These are phyloP conservation scores for Leccinum rimulosum DNA, from an alignment of 768 basidiomycete genomes.

Conservation along the genomic window DNA sequence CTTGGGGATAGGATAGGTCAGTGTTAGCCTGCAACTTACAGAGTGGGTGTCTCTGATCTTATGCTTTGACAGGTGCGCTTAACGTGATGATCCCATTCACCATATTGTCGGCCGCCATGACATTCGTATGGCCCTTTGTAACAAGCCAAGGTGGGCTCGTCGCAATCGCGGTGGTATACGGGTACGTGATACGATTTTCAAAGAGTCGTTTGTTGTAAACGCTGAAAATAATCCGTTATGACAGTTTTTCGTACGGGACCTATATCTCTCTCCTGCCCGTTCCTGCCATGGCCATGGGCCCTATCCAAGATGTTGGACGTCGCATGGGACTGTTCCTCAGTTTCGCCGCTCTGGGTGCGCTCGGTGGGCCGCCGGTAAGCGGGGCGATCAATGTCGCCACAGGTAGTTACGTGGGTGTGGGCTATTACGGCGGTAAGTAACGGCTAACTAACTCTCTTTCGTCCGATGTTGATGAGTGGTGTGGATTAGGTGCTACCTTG, in stretches of 20 bases:
- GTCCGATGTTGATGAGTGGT: not conserved
- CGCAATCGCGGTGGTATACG: constrained; percentile 58
- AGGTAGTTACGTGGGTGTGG: constrained; percentile 39
- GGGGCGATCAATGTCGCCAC: constrained; percentile 60
- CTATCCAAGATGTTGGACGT: constrained; percentile 58
- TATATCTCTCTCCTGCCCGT: constrained; percentile 55
- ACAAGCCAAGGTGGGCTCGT: constrained; percentile 43
- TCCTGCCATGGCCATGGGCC: constrained; percentile 63
- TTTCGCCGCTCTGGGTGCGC: constrained; percentile 57
- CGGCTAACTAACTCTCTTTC: not conserved
- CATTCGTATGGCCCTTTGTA: constrained; percentile 71
- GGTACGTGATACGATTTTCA: constrained; percentile 38
- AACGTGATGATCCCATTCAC: constrained; percentile 71
- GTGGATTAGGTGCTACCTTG: constrained; percentile 34
- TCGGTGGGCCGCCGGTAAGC: constrained; percentile 71
- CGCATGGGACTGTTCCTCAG: constrained; percentile 65
- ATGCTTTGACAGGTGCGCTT: constrained; percentile 46
- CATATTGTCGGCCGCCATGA: constrained; percentile 50
- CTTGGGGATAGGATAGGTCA: constrained; percentile 54
- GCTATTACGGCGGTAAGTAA: constrained; percentile 41
- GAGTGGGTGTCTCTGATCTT: not conserved
- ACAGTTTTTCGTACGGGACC: constrained; percentile 58
- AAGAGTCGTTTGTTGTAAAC: fast-evolving
- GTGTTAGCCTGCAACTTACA: constrained; percentile 1
- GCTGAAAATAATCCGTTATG: not conserved